Evolutionary conservation across 202 grass and related monocot genomes (phyloP).

Genomic region (Brachypodium distachyon): DNA sequence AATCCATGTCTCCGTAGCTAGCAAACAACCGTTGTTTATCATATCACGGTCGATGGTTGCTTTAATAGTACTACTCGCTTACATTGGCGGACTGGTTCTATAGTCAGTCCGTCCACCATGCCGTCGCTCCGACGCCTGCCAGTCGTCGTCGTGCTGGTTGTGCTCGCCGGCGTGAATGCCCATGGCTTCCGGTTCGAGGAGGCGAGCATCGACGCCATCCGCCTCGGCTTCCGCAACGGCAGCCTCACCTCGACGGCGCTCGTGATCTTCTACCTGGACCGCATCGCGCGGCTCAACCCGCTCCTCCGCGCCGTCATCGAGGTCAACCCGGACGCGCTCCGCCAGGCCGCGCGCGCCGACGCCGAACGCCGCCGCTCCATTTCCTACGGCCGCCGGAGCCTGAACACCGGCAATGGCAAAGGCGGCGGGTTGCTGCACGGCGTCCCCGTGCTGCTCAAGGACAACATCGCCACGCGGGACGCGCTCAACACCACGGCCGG

Average conservation of each 20-base stretch:
- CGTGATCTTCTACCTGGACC: conserved; percentile 38
- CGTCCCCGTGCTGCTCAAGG: conserved; percentile 60
- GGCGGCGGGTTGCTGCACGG: too few species aligned
- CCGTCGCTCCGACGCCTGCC: neutral
- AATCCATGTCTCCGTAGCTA: too few species aligned
- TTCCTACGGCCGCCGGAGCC: too few species aligned
- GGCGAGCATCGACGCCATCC: conserved; percentile 42
- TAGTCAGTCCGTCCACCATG: neutral
- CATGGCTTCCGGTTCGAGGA: conserved; percentile 36
- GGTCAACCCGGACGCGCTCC: conserved; percentile 48
- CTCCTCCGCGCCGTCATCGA: conserved; percentile 55
- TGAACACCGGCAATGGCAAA: too few species aligned
- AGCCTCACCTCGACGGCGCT: conserved; percentile 36
- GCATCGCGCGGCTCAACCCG: conserved; percentile 26
- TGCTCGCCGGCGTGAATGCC: neutral
- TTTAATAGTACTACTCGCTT: too few species aligned
- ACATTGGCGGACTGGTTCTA: too few species aligned
- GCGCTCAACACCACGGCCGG: conserved; percentile 61
- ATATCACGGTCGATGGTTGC: too few species aligned
- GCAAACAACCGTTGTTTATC: too few species aligned
- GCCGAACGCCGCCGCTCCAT: neutral
- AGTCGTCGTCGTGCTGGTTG: neutral
- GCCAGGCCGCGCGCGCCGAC: conserved; percentile 18
- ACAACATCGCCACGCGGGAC: conserved; percentile 41
- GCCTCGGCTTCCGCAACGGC: conserved; percentile 33